A percentile compares a stretch with the other conserved stretches of the same genome.
These are phyloP conservation scores for Monosporascus ibericus DNA, from an alignment of 2,329 filamentous ascomycete genomes.

Conservation along the genomic window DNA sequence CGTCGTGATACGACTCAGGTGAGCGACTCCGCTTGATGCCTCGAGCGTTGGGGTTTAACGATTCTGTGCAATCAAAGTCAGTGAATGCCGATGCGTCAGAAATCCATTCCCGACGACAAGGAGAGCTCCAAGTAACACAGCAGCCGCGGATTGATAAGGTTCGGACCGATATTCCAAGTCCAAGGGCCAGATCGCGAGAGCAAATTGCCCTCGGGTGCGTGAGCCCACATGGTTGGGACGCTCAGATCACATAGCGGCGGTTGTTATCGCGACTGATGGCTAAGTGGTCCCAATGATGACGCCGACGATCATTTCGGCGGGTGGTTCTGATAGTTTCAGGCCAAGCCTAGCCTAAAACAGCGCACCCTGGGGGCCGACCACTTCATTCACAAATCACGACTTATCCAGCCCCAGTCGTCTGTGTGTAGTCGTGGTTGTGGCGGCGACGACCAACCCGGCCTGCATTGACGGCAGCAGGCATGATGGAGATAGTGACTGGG, in stretches of 20 bases:
- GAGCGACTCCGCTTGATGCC: slow-evolving; percentile 77
- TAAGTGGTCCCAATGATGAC: slow-evolving; percentile 7
- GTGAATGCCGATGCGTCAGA: background rate
- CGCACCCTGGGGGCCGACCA: background rate
- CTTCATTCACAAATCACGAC: background rate
- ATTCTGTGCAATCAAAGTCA: slow-evolving; percentile 33
- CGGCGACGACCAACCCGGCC: background rate
- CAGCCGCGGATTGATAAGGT: too few relatives aligned
- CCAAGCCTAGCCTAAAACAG: background rate
- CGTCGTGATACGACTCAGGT: slow-evolving; percentile 58
- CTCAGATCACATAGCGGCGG: background rate
- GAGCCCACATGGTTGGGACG: background rate
- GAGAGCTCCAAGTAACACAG: too few relatives aligned
- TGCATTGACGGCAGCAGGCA: background rate
- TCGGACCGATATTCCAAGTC: too few relatives aligned
- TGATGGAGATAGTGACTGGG: background rate
- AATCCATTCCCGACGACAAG: too few relatives aligned
- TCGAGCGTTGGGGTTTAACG: slow-evolving; percentile 50
- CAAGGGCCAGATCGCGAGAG: too few relatives aligned
- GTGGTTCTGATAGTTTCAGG: background rate
- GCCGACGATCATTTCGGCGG: slow-evolving; percentile 12
- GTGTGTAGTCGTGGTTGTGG: background rate
- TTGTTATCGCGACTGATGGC: background rate
- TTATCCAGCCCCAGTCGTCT: background rate
- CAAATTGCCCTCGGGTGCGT: background rate